Evolutionary conservation across 805 yeast species (phyloP), one percentile per base, ranked within the genome.

Genomic region (Yamadazyma takamatsuzukensis): DNA sequence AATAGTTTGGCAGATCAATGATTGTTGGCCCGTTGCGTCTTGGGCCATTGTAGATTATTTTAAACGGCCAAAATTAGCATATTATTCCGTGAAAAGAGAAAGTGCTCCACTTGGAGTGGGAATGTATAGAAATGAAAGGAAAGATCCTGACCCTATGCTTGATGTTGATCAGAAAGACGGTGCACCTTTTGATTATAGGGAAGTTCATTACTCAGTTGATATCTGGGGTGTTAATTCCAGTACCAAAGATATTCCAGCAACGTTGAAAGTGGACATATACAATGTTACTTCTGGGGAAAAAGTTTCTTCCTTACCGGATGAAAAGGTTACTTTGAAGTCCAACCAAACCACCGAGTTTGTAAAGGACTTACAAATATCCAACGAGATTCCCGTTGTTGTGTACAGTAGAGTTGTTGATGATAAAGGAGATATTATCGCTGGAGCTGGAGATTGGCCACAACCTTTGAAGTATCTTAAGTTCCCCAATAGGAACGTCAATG

Each of bases 1-100:
- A 4, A 47, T 73, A 23, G 75, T 73, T 6, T 73, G 78, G 78
- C 78, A 73, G 48, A 46, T 69, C 16, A 70, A 73, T 39, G 78
- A 73, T 45, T 70, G 74, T 36, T 71, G 75, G 72, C 78, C 78
- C 1, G 70, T 59, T 2, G 61, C 75, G 2, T 57, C 68, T n/a
- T 73, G 78, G 78, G 53, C 76, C 1, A 49, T 72, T 18, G 54
- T 62, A 13, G 78, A 73, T 41, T 62, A 45, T 36, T 64, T 52
- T 33, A 47, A 45, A 24, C 47, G 65, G 17, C 74, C 73, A 5
- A 73, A 73, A 44, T 43, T 73, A 35, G 70, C 68, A 0, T 73
- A 63, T 44, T 73, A 65, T 42, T 64, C 74, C 2, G 54, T 71
- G 19, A 69, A 67, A 43, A 56, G 78, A 41, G 72, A 68, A 37